phyloP scores from a whole-genome alignment of 2,329 filamentous ascomycete species.

The Talaromyces sp. region DNA sequence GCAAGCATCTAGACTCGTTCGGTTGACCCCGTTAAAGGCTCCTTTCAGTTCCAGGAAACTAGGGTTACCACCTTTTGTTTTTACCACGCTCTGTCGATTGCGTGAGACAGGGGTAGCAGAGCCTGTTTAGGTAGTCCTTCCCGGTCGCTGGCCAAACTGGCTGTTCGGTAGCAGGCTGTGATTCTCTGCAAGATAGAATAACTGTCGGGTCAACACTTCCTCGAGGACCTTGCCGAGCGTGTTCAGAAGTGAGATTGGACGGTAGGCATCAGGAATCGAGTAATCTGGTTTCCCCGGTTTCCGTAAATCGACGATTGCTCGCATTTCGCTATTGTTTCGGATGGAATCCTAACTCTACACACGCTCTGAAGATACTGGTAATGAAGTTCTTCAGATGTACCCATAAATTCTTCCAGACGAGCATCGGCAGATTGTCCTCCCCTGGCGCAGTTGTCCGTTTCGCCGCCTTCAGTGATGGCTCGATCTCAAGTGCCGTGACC shows the following conservation, averaged over 20 bases:
- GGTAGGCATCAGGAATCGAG: constrained; percentile 22
- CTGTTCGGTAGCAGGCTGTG: constrained; percentile 15
- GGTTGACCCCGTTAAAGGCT: constrained; percentile 41
- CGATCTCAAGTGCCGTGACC: too few relatives aligned
- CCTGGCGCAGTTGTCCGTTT: too few relatives aligned
- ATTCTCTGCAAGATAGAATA: constrained; percentile 14
- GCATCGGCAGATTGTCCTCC: too few relatives aligned
- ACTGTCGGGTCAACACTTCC: constrained; percentile 12
- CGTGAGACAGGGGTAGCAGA: constrained; percentile 10
- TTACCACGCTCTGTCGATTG: not conserved
- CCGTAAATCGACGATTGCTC: constrained; percentile 24
- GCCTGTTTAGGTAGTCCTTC: constrained; percentile 15
- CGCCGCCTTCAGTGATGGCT: too few relatives aligned
- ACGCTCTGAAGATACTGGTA: too few relatives aligned
- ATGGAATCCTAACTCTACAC: constrained; percentile 24
- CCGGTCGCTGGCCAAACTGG: constrained; percentile 16
- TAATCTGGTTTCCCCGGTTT: constrained; percentile 33
- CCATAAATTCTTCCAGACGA: too few relatives aligned
- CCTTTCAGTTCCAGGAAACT: constrained; percentile 48
- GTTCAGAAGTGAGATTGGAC: constrained; percentile 30
- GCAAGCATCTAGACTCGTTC: constrained; percentile 7
- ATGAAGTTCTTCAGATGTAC: too few relatives aligned
- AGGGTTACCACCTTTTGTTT: too few relatives aligned
- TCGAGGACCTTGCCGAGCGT: constrained; percentile 26
- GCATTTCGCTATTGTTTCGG: constrained; percentile 19